Base-by-base conservation (phyloP, 345 rosid species). In the Rhodamnia argentea region DNA sequence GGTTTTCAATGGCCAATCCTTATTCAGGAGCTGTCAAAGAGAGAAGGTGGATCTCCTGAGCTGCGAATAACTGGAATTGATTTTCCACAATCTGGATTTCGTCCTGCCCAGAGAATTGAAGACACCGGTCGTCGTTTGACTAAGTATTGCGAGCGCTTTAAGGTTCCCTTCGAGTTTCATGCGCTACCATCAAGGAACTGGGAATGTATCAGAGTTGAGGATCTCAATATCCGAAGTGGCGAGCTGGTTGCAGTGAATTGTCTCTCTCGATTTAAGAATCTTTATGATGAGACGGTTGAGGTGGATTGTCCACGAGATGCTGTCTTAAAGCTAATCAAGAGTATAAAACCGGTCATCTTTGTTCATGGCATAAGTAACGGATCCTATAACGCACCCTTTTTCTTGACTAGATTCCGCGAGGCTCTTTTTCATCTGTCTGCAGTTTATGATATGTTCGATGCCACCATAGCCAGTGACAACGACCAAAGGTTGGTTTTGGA, bases 1-100 rank as follows among this genome's bases (percentile, higher is more conserved):
- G 99, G 99, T 87, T 97, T 95, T 90, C 98, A 96, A 37, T 97
- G 98, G 99, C 99, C 99, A 1, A 84, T 89, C 88, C 95, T 97
- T 58, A 94, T 97, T 86, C 95, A 96, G 86, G 57, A 62, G 70
- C 91, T 97, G 27, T 86, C 98, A 3, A 83, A 14, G 29, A 87
- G 83, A 60, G 22, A 88, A 12, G 90, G 90, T 14, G 95, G 98
- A 23, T 95, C 94, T 37, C 92, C 95, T 52, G 94, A 92, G 87
- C 92, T 97, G 27, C 92, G 99, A 59, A 92, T 97, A 42, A 97
- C 99, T 0, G 99, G 99, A 55, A 93, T 97, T 55, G 99, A 97
- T 87, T 83, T 94, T 85, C 99, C 99, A 29, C 94, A 92, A 42
- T 89, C 90, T 9, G 98, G 99, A 60, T 89, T 96, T 87, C 92